A percentile compares a stretch with the other conserved stretches of the same genome.
Conservation (phyloP, 75 land plant genomes). For the Cryptomeria japonica region DNA sequence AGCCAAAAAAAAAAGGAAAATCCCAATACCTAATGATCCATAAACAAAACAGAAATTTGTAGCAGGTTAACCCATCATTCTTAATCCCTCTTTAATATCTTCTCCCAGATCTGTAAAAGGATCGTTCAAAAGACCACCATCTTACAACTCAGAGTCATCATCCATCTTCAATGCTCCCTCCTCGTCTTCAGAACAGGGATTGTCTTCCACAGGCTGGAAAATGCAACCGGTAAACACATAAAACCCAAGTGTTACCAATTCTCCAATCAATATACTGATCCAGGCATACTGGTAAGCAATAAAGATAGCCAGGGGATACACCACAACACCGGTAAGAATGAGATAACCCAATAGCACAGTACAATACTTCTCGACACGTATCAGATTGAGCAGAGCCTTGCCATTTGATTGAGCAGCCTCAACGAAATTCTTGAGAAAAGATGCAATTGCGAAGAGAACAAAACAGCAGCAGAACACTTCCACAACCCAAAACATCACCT, state of each 20-base stretch:
- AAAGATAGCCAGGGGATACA: slow-evolving; percentile 27
- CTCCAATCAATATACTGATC: slow-evolving; percentile 15
- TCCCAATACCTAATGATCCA: too few species aligned
- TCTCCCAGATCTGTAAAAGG: not conserved
- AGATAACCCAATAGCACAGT: slow-evolving; percentile 38
- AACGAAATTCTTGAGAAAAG: too few species aligned
- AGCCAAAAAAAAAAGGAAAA: too few species aligned
- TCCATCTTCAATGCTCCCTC: slow-evolving; percentile 31
- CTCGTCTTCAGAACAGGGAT: slow-evolving; percentile 27
- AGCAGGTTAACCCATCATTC: too few species aligned
- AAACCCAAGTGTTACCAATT: slow-evolving; percentile 18
- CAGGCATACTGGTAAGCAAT: slow-evolving; percentile 23
- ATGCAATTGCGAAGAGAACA: too few species aligned
- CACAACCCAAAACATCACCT: slow-evolving; percentile 26
- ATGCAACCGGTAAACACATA: slow-evolving; percentile 39
- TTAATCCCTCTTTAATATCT: not conserved
- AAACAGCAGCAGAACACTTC: too few species aligned
- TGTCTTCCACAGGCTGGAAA: slow-evolving; percentile 34
- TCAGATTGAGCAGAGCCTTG: slow-evolving; percentile 23
- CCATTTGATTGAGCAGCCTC: slow-evolving; percentile 36
- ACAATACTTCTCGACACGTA: slow-evolving; percentile 37
- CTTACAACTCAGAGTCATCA: slow-evolving; percentile 29
- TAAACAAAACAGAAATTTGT: too few species aligned
- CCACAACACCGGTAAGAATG: slow-evolving; percentile 37
- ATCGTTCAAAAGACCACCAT: too few species aligned